Base-by-base conservation (phyloP, 2,329 filamentous ascomycete genomes). In the Talaromyces sp. region DNA sequence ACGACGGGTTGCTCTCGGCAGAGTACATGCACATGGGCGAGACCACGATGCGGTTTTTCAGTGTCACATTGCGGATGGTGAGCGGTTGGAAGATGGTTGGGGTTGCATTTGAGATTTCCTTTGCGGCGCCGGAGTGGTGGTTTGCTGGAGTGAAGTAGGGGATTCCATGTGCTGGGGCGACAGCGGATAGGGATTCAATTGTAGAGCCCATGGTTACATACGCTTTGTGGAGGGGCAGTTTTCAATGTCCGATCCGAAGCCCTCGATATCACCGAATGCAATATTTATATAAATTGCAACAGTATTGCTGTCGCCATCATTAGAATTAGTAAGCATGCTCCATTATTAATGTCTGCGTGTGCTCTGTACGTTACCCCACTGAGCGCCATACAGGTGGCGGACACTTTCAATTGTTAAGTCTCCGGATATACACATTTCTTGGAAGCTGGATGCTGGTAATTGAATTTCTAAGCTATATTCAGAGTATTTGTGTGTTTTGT, bases 11-110 rank as follows among this genome's bases (percentile, higher is more conserved):
- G 4, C 87, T 80, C 52, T 85, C 72, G 10, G 85, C 81, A 1
- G 82, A 85, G 72, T 89, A 89, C 70, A 87, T 86, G 73, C 86
- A 89, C 38, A 88, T 77, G 0, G 86, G 86, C 2, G 83, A 81
- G 11, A 81, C 79, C 62, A 85, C 81, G 62, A 89, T 84, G 64
- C 87, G 83, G 72, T 89, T 89, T 65, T 85, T 85, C 7, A 89
- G 74, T 0, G 80, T 83, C 24, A 85, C 65, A 50, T 82, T 81
- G 29, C 83, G 77, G 58, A 86, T 72, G 67, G 79, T 81, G 24
- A 57, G 46, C 7, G 55, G 55, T 17, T 32, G 38, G 21, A 57
- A 57, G 17, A 57, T 38, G 26, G 55, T 57, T 29, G 55, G 55
- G 1, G 31, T 27, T 5, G 41, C 5, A 10, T 9, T 50, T 4